Evolutionary conservation across 495 filamentous ascomycete species (phyloP).

Genomic region (Massariosphaeria phaeospora): DNA sequence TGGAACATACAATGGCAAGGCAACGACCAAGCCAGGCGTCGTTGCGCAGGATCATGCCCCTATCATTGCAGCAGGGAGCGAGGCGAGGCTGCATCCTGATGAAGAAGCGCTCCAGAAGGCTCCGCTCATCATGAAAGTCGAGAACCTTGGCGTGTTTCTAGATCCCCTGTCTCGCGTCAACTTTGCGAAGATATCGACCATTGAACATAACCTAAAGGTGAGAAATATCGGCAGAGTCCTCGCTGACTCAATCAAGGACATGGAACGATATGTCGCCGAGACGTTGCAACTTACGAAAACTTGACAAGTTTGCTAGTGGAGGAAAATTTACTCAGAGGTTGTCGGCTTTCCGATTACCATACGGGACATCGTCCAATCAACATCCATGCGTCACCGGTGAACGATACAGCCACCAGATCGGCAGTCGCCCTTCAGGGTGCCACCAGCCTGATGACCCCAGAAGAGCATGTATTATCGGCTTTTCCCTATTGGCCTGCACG

Average conservation of each 20-base stretch:
- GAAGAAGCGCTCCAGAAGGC: conserved; percentile 2
- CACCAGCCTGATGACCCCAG: no score
- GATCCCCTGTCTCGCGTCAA: conserved; percentile 45
- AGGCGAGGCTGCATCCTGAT: neutral
- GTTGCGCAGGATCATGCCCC: conserved; percentile 27
- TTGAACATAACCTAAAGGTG: conserved; percentile 49
- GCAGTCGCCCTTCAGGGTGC: no score
- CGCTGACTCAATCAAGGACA: neutral
- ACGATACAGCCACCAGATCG: no score
- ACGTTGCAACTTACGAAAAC: neutral
- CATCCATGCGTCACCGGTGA: no score
- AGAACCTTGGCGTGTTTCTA: conserved; percentile 14
- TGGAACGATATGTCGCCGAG: conserved; percentile 7
- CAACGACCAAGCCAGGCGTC: conserved; percentile 19
- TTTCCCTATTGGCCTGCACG: no score
- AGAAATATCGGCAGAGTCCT: conserved; percentile 36
- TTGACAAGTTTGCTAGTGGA: neutral
- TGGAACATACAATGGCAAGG: conserved; percentile 24
- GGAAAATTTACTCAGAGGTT: no score
- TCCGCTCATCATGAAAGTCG: neutral
- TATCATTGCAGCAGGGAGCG: neutral
- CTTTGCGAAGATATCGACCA: conserved; percentile 46
- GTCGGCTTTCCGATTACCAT: no score
- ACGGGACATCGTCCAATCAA: no score
- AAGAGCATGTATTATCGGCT: no score